These are phyloP conservation scores for Bolboschoenoplectus hybrid DNA, from an alignment of 202 grass and related monocot genomes.

Conservation along the genomic window DNA sequence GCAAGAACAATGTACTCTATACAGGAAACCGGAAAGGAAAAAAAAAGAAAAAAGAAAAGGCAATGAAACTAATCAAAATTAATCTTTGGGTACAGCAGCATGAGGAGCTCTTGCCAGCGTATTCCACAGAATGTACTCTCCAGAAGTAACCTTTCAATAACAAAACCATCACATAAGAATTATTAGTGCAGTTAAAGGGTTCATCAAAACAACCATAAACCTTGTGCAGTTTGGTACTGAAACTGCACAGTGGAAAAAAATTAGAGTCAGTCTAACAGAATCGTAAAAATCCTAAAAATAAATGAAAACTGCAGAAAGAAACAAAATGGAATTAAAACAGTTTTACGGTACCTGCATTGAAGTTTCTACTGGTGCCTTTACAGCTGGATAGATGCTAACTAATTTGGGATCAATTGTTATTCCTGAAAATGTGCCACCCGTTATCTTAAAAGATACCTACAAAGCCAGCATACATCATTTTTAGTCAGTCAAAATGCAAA, in stretches of 20 bases:
- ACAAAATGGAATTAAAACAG: slow-evolving; percentile 5
- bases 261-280: background rate
- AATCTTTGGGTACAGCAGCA: slow-evolving; percentile 52
- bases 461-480: slow-evolving; percentile 40
- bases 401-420: slow-evolving; percentile 83
- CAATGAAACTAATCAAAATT: slow-evolving; percentile 3
- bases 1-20: background rate
- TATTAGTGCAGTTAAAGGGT: slow-evolving; percentile 14
- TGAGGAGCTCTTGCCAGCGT: slow-evolving; percentile 85
- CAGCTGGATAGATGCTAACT: slow-evolving; percentile 79
- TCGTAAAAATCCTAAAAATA: slow-evolving; percentile 24
- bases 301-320: slow-evolving; percentile 10
- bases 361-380: slow-evolving; percentile 84
- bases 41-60: background rate
- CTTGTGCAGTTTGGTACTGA: background rate
- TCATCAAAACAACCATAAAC: slow-evolving; percentile 12
- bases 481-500: slow-evolving; percentile 15
- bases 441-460: slow-evolving; percentile 89
- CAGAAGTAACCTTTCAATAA: slow-evolving; percentile 71
- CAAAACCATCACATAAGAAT: slow-evolving; percentile 19
- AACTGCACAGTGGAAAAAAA: background rate
- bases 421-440: slow-evolving; percentile 75
- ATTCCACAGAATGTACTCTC: slow-evolving; percentile 98
- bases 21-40: background rate
- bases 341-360: slow-evolving; percentile 72